phyloP scores from a whole-genome alignment of 2,329 filamentous ascomycete genomes.

The Fusarium gaditjirri region DNA sequence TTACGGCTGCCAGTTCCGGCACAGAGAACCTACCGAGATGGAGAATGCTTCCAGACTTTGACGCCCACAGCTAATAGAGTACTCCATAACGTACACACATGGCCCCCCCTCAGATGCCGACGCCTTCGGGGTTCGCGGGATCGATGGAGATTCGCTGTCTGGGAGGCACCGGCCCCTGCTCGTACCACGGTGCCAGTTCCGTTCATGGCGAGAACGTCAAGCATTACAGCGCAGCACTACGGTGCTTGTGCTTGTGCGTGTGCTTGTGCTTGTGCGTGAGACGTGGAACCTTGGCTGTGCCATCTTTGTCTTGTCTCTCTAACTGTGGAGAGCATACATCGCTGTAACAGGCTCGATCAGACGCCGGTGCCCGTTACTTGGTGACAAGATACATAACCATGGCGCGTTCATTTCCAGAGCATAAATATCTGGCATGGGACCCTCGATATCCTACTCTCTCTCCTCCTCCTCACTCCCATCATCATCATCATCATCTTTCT shows the following conservation, averaged over 20 bases:
- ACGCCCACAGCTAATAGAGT: slow-evolving; percentile 9
- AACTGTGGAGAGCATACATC: slow-evolving; percentile 5
- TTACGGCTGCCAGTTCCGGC: slow-evolving; percentile 5
- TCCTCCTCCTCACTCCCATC: slow-evolving; percentile 35
- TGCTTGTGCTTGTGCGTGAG: slow-evolving; percentile 23
- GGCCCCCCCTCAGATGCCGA: slow-evolving; percentile 35
- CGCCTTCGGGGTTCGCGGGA: slow-evolving; percentile 43
- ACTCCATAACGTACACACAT: slow-evolving; percentile 14
- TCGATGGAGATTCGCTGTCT: slow-evolving; percentile 42
- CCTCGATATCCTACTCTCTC: slow-evolving; percentile 21
- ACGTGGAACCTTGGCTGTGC: slow-evolving; percentile 38
- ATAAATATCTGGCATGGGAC: slow-evolving; percentile 43
- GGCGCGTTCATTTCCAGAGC: slow-evolving; percentile 28
- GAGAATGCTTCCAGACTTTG: slow-evolving; percentile 20
- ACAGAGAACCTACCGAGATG: slow-evolving; percentile 1
- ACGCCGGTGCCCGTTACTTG: slow-evolving; percentile 21
- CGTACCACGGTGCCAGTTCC: slow-evolving; percentile 33
- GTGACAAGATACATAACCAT: slow-evolving; percentile 24
- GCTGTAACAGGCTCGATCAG: slow-evolving; percentile 28
- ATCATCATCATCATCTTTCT: slow-evolving; percentile 30
- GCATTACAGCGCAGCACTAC: slow-evolving; percentile 16
- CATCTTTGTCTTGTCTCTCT: background rate
- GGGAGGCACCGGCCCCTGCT: slow-evolving; percentile 20
- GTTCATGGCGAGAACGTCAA: slow-evolving; percentile 22
- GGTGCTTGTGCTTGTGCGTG: background rate